Evolutionary conservation across 768 basidiomycete genomes (phyloP).

Genomic region (Hypsizygus marmoreus): DNA sequence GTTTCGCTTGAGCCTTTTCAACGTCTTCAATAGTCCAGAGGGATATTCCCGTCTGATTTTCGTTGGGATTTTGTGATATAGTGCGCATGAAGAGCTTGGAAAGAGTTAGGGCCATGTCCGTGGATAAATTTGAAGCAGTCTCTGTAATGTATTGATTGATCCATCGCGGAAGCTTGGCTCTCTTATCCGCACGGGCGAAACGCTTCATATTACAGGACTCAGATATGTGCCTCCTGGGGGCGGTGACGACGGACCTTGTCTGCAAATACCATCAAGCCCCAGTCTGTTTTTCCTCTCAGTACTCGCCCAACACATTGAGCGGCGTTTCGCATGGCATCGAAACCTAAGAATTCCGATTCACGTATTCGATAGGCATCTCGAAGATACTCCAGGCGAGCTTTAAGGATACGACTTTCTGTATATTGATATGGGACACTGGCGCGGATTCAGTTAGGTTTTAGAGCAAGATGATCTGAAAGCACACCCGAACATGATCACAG

Average conservation of each 20-base stretch:
- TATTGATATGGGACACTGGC: constrained; percentile 93
- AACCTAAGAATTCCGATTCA: constrained; percentile 97
- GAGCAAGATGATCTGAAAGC: constrained; percentile 6
- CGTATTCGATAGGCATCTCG: constrained; percentile 98
- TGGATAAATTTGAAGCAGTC: constrained; percentile 94
- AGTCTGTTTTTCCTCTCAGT: constrained; percentile 97
- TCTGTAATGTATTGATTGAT: constrained; percentile 99
- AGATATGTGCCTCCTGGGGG: neutral
- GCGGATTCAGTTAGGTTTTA: constrained; percentile 14
- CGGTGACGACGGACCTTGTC: constrained; percentile 72
- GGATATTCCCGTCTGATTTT: constrained; percentile 92
- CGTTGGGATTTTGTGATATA: constrained; percentile 98
- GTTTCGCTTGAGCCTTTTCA: constrained; percentile 81
- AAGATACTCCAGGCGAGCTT: constrained; percentile 95
- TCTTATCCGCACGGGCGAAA: constrained; percentile 89
- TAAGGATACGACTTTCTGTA: constrained; percentile 95
- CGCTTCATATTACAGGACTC: constrained; percentile 48
- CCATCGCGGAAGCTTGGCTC: constrained; percentile 96
- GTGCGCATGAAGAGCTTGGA: constrained; percentile 97
- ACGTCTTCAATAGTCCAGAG: constrained; percentile 95
- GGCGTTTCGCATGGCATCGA: constrained; percentile 99
- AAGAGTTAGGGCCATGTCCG: constrained; percentile 94
- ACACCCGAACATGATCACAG: constrained; percentile 99
- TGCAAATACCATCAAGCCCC: constrained; percentile 99
- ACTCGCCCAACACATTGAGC: constrained; percentile 99